These are phyloP conservation scores for Phytophthora litchii DNA, from an alignment of 352 stramenopile genomes.

Conservation along the genomic window DNA sequence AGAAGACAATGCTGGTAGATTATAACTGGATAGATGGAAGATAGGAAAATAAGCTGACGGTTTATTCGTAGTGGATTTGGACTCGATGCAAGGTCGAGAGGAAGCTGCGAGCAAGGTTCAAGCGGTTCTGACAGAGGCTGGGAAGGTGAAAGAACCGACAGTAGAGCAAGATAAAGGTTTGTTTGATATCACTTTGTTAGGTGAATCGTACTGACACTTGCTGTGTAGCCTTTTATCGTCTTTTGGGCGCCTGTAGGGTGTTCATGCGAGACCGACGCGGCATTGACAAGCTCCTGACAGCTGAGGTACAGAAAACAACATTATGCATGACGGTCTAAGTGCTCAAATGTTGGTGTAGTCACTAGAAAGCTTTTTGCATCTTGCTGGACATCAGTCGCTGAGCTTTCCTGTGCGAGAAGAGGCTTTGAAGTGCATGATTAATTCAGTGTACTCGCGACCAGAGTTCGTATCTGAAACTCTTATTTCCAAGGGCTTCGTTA, in stretches of 20 bases:
- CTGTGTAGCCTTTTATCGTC: conserved; percentile 11
- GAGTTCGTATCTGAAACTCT: conserved; percentile 54
- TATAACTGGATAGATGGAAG: too few relatives aligned
- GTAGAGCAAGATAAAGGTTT: conserved; percentile 30
- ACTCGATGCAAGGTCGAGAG: conserved; percentile 20
- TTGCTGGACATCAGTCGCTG: conserved; percentile 27
- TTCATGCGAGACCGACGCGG: conserved; percentile 71
- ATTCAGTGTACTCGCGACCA: conserved; percentile 63
- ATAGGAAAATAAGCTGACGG: not conserved
- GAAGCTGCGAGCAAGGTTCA: conserved; percentile 21
- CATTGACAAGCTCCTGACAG: conserved; percentile 58
- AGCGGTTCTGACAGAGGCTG: conserved; percentile 13
- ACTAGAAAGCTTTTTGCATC: conserved; percentile 40
- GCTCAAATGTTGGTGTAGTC: conserved; percentile 27
- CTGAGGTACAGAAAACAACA: conserved; percentile 32
- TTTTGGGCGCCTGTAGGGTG: conserved; percentile 57
- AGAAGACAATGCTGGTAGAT: conserved; percentile 27
- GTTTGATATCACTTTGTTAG: not conserved
- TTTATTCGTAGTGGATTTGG: conserved; percentile 21
- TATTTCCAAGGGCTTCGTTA: conserved; percentile 25
- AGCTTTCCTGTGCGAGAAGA: conserved; percentile 41
- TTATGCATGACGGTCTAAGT: not conserved
- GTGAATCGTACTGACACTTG: not conserved
- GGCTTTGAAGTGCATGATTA: conserved; percentile 73
- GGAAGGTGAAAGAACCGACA: conserved; percentile 6